Evolutionary conservation across 1,284 basidiomycete species (phyloP).

Genomic region (Ganoderma sp.): DNA sequence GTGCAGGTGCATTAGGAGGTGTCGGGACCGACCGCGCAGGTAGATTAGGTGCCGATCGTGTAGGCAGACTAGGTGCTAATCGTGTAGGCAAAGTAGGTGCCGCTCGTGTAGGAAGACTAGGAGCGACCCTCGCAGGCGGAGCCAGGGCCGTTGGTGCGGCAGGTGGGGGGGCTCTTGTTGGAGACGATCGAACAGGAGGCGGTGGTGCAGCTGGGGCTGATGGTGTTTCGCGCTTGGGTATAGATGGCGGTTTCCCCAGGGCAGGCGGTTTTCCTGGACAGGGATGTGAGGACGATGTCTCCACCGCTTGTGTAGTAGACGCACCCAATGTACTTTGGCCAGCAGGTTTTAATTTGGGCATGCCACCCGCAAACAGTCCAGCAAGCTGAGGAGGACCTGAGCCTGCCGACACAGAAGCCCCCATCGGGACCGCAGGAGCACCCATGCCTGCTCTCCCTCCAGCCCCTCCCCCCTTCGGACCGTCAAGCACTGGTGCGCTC

Average conservation of each 20-base stretch:
- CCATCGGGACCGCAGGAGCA: slow-evolving; percentile 46
- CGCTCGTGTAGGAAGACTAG: slow-evolving; percentile 7
- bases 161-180: slow-evolving; percentile 38
- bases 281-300: slow-evolving; percentile 6
- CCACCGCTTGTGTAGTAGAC: slow-evolving; percentile 32
- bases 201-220: slow-evolving; percentile 40
- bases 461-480: slow-evolving; percentile 53
- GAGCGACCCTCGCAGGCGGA: background rate
- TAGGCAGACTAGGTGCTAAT: slow-evolving; percentile 31
- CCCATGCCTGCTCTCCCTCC: slow-evolving; percentile 44
- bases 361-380: slow-evolving; percentile 86
- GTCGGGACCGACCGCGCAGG: slow-evolving; percentile 32
- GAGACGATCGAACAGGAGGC: slow-evolving; percentile 41
- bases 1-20: slow-evolving; percentile 40
- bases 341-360: slow-evolving; percentile 86
- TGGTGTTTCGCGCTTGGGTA: slow-evolving; percentile 57
- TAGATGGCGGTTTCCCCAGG: slow-evolving; percentile 69
- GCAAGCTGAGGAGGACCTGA: slow-evolving; percentile 80
- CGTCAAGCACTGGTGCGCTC: slow-evolving; percentile 72
- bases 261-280: slow-evolving; percentile 62
- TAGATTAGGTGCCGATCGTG: slow-evolving; percentile 34
- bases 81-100: slow-evolving; percentile 35
- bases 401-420: slow-evolving; percentile 50
- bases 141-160: slow-evolving; percentile 33
- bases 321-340: slow-evolving; percentile 64